These are phyloP conservation scores for Herpomyces periplanetae DNA, from an alignment of 2,329 filamentous ascomycete species.

Conservation along the genomic window DNA sequence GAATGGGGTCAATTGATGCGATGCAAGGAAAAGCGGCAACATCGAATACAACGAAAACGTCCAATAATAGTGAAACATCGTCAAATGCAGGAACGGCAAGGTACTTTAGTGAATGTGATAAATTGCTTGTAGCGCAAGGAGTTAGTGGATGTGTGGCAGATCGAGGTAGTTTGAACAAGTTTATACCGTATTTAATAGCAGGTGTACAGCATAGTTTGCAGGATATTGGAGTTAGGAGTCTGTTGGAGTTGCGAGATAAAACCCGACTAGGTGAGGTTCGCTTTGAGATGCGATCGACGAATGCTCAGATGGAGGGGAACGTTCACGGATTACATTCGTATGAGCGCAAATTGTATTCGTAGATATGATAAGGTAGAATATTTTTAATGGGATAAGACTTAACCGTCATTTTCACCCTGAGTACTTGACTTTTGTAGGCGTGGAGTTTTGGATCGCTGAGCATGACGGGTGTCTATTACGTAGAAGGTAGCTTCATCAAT, in stretches of 20 bases:
- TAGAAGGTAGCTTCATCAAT: constrained; percentile 79
- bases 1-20: constrained; percentile 92
- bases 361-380: too few species aligned
- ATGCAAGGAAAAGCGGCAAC: constrained; percentile 98
- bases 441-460: too few species aligned
- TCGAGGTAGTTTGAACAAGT: constrained; percentile 46
- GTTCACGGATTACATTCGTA: constrained; percentile 90
- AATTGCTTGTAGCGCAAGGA: constrained; percentile 76
- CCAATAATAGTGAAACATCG: constrained; percentile 25
- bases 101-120: constrained; percentile 92
- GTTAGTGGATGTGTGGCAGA: constrained; percentile 31
- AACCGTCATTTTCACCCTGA: too few species aligned
- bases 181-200: constrained; percentile 72
- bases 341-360: constrained; percentile 97
- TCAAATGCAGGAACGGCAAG: constrained; percentile 74
- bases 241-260: constrained; percentile 31
- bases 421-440: too few species aligned
- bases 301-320: constrained; percentile 77
- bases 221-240: constrained; percentile 54
- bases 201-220: constrained; percentile 92
- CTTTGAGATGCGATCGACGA: constrained; percentile 76
- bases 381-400: too few species aligned
- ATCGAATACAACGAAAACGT: constrained; percentile 24
- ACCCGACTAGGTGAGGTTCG: constrained; percentile 35
- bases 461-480: constrained; percentile 26